Percentiles rank a stretch among this genome's conserved stretches.
Conservation (phyloP, 164 flowering plant genomes). For the Amborella trichopoda region DNA sequence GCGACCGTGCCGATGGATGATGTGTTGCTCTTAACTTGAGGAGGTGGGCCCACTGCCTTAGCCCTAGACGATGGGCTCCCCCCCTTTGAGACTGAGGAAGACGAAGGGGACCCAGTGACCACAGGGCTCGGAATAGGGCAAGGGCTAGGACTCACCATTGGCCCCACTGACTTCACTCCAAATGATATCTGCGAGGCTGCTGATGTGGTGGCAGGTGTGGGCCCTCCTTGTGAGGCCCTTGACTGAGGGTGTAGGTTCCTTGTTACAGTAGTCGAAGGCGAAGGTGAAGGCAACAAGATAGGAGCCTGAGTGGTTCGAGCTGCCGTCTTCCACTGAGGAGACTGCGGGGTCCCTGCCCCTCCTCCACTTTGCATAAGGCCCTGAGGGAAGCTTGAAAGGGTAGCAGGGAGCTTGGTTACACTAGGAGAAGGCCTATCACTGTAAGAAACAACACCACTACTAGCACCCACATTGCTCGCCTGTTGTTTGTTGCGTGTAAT, state of each 20-base stretch:
- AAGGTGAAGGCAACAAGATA: slow-evolving; percentile 22
- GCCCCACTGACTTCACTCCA: slow-evolving; percentile 22
- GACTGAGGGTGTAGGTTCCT: slow-evolving; percentile 47
- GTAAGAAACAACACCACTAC: slow-evolving; percentile 9
- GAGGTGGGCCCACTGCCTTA: no score
- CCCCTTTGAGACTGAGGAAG: no score
- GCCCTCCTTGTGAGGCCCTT: slow-evolving; percentile 10
- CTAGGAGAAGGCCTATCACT: slow-evolving; percentile 46
- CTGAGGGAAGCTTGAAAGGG: slow-evolving; percentile 43
- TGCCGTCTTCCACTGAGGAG: slow-evolving; percentile 70
- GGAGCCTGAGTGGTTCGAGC: slow-evolving; percentile 30
- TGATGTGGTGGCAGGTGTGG: slow-evolving; percentile 19
- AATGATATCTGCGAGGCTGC: slow-evolving; percentile 60
- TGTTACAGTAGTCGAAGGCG: slow-evolving; percentile 39
- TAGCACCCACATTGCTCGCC: slow-evolving; percentile 31
- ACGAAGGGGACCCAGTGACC: no score
- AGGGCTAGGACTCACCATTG: slow-evolving; percentile 26
- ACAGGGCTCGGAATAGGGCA: slow-evolving; percentile 11
- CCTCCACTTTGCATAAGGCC: slow-evolving; percentile 39
- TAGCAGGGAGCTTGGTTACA: slow-evolving; percentile 44
- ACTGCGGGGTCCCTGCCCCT: slow-evolving; percentile 19
- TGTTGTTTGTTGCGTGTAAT: slow-evolving; percentile 40
- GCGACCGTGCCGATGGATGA: no score
- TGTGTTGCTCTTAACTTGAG: no score
- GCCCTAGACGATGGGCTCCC: no score